Evolutionary conservation across 306 rosid species (phyloP), one percentile per base, ranked within the genome.

Genomic region (Crotalaria pallida): DNA sequence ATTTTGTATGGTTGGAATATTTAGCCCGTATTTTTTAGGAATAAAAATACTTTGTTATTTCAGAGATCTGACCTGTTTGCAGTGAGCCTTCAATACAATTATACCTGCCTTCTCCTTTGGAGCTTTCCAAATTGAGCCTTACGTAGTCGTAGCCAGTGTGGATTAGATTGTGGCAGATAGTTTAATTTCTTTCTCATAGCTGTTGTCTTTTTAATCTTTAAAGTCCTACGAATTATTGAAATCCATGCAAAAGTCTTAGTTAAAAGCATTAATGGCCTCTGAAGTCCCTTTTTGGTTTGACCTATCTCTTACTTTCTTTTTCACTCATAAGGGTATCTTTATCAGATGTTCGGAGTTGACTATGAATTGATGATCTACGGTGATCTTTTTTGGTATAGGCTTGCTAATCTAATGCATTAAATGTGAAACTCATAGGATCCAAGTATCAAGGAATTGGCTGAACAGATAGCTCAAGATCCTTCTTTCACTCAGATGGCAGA

Each of bases 401-500:
- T 58, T 52, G 56, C 60, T 75, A 62, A 72, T 73, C 60, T 75
- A 62, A 72, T 73, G 24, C 67, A 43, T 51, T 51, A 13, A 44
- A 13, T 80, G 75, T 50, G 36, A 24, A 66, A 52, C 81, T 21
- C 52, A 43, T 71, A 94, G 99, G 99, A 94, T 91, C 99, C 99
- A 76, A 94, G 97, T 80, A 84, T 94, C 80, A 94, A 94, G 84
- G 96, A 89, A 10, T 81, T 94, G 70, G 99, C 99, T 72, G 97
- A 94, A 79, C 97, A 94, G 81, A 91, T 95, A 76, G 88, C 99
- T 26, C 84, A 83, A 80, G 99, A 95, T 81, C 97, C 99, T 49
- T 76, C 99, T 12, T 95, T 95, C 84, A 95, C 83, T 83, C 96
- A 91, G 78, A 95, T 95, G 99, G 99, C 96, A 26, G 97, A 95